Conservation (phyloP, 208 protist species). For the Porcisia deanei region DNA sequence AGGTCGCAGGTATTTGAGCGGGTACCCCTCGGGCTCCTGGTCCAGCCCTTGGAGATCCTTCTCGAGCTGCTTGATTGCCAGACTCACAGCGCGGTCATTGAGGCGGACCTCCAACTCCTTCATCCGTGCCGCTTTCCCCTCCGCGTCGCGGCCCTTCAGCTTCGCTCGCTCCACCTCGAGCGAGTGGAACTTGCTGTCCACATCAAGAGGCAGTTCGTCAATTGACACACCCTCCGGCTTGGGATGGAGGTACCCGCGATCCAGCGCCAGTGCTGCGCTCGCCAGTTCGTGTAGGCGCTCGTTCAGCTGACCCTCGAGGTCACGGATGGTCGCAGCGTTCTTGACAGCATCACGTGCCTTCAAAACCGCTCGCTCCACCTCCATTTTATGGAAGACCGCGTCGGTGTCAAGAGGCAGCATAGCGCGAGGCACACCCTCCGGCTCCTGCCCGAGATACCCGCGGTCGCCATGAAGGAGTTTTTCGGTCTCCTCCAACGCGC, state of each 20-base stretch:
- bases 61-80: slow-evolving; percentile 67
- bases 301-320: slow-evolving; percentile 74
- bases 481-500: slow-evolving; percentile 51
- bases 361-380: slow-evolving; percentile 62
- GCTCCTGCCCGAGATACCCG: slow-evolving; percentile 69
- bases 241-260: slow-evolving; percentile 66
- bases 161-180: slow-evolving; percentile 76
- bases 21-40: slow-evolving; percentile 57
- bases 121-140: slow-evolving; percentile 40
- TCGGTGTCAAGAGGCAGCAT: slow-evolving; percentile 67
- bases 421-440: slow-evolving; percentile 58
- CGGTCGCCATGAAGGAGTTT: slow-evolving; percentile 57
- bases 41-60: slow-evolving; percentile 67
- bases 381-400: slow-evolving; percentile 48
- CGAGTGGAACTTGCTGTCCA: slow-evolving; percentile 63
- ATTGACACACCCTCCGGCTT: slow-evolving; percentile 56
- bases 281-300: slow-evolving; percentile 53
- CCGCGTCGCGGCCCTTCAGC: slow-evolving; percentile 48
- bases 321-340: slow-evolving; percentile 52
- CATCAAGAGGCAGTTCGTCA: slow-evolving; percentile 54
- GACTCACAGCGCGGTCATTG: slow-evolving; percentile 57
- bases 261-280: slow-evolving; percentile 30
- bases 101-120: slow-evolving; percentile 57
- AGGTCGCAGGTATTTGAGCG: slow-evolving; percentile 48
- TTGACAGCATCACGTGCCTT: slow-evolving; percentile 46